Base-by-base conservation (phyloP, 208 protist species). In the Spongospora subterranea region DNA sequence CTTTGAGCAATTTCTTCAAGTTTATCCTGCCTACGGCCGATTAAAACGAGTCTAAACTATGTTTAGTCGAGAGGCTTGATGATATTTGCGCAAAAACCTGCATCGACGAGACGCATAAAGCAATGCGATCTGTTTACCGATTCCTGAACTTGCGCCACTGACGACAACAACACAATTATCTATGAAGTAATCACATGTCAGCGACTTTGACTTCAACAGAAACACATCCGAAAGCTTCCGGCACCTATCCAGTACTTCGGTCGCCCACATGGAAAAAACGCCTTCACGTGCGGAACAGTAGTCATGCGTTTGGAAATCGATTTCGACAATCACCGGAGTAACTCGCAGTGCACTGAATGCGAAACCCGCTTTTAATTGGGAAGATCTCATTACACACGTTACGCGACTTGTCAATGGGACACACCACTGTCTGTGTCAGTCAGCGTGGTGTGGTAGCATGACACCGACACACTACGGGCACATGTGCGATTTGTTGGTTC, bases 91-190 rank as follows among this genome's bases (percentile, higher is more conserved):
- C 71, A 82, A 6, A 6, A 45, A 82, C 71, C 71, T 82, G 71
- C 71, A 82, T 6, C 71, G 40, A n/a, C 71, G 71, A 45, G 71
- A 17, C 17, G 71, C 71, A 43, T 82, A 82, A 43, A 82, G 17
- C n/a, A 82, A 82, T 20, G 71, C 71, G 35, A 82, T 43, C n/a
- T 82, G 71, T 82, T 82, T 82, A 43, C 71, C 71, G n/a, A 82
- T 82, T 6, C 71, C 71, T 35, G 71, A 82, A n/a, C 71, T 82
- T 35, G 71, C 71, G 13, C 71, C 71, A n/a, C 35, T 45, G 35
- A 82, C 71, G 6, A 82, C 35, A 39, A 82, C 35, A 82, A 82
- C 71, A 82, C 71, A 82, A 43, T 82, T 82, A 82, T 82, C 71
- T 82, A 82, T 43, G 17, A 6, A 35, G 6, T 39, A 43, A 39